Conservation (phyloP, 2,329 filamentous ascomycete genomes). For the Bipolaris cookei region DNA sequence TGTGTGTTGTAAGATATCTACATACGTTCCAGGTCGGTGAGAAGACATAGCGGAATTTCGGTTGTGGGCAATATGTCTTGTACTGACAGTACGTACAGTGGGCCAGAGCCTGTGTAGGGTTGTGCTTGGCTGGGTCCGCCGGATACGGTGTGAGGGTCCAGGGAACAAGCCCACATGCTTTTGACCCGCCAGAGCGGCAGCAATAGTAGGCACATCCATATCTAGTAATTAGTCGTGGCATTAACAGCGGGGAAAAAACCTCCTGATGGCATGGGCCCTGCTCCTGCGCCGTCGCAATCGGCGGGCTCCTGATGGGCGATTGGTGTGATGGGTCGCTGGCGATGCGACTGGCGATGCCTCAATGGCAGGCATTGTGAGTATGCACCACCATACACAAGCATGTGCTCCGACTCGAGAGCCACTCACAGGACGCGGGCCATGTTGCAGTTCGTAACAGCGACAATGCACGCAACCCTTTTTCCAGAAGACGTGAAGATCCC, state of each 20-base stretch:
- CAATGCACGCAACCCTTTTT: constrained; percentile 11
- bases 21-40: background rate
- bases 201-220: background rate
- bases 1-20: too few relatives aligned
- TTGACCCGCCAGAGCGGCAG: constrained; percentile 8
- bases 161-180: constrained; percentile 11
- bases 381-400: too few relatives aligned
- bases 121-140: background rate
- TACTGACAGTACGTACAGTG: background rate
- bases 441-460: constrained; percentile 6
- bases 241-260: background rate
- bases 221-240: background rate
- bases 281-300: constrained; percentile 8
- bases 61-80: background rate
- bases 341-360: too few relatives aligned
- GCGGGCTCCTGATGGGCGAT: constrained; percentile 2
- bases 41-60: background rate
- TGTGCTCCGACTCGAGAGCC: background rate
- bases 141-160: constrained; percentile 11
- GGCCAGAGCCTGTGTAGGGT: background rate
- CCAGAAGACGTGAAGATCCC: constrained; percentile 5
- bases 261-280: constrained; percentile 7
- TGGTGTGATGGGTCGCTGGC: background rate
- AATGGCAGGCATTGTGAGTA: too few relatives aligned
- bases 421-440: background rate